Base-by-base conservation (phyloP, 768 basidiomycete species). In the Leccinum broughii region DNA sequence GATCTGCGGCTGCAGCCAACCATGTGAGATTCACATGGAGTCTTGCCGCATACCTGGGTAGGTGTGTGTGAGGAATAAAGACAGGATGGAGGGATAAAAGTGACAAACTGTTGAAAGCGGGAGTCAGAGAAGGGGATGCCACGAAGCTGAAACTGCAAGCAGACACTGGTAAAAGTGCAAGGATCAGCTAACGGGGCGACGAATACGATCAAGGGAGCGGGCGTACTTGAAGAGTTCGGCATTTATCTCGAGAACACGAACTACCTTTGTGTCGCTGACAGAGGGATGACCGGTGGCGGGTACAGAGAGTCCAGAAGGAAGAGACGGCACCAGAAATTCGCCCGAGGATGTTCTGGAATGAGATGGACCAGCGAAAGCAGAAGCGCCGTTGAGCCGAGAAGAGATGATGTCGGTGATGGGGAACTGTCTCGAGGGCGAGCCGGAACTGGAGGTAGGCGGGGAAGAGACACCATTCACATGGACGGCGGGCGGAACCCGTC, bases 11-110 rank as follows among this genome's bases (percentile, higher is more conserved):
- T 20, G 84, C 81, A 51, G 88, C 87, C 63, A 91, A 72, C 85
- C 86, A 91, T 2, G 81, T 76, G 14, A 92, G 77, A 70, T 92
- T 92, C 32, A 85, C 81, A 66, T 91, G 87, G 44, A 92, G 73
- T 52, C 89, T 83, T 13, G 58, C 56, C 3, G 81, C 72, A 73
- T 84, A 91, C 68, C 90, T 91, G 64, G 22, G 30, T 41, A 24
- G 13, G 44, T 60, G 66, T 64, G 17, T 7, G 17, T 41, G 39
- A 62, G 58, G 64, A 59, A 65, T 54, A 54, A 56, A 39, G 44
- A 32, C 6, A 57, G 46, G 15, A 17, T 15, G 53, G 41, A n/a
- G 26, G 54, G 20, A 50, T 46, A 28, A 53, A 34, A 62, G 22
- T 20, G 26, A 81, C 86, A 65, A 62, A 90, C 88, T 85, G 81